Conservation (phyloP, 106 monocot genomes). For the Hemerocallis citrina region DNA sequence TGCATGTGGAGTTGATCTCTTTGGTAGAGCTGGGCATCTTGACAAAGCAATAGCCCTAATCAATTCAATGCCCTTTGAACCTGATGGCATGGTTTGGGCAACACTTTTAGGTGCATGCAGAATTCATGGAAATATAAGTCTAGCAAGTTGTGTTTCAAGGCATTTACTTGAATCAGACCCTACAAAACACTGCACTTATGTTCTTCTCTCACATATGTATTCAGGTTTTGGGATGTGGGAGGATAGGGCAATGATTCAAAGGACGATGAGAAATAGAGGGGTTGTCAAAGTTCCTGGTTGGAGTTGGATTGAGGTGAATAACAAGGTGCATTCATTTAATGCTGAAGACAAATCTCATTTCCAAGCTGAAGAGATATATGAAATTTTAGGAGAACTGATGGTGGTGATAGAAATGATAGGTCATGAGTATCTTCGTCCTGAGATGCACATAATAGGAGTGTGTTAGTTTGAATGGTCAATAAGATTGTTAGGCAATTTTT, state of each 20-base stretch:
- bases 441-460: too few relatives aligned
- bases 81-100: conserved; percentile 67
- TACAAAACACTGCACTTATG: conserved; percentile 47
- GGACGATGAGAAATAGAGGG: conserved; percentile 62
- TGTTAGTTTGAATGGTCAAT: too few relatives aligned
- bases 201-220: conserved; percentile 55
- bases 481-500: too few relatives aligned
- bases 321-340: conserved; percentile 68
- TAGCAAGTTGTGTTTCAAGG: conserved; percentile 38
- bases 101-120: conserved; percentile 72
- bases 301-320: conserved; percentile 89
- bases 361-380: conserved; percentile 41
- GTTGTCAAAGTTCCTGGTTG: conserved; percentile 78
- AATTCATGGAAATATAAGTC: conserved; percentile 50
- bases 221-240: conserved; percentile 50
- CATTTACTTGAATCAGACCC: conserved; percentile 36
- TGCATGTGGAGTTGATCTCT: conserved; percentile 84
- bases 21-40: conserved; percentile 58
- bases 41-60: conserved; percentile 44
- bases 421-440: background rate
- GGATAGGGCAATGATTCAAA: conserved; percentile 47
- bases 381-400: conserved; percentile 26
- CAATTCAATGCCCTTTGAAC: conserved; percentile 62
- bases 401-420: conserved; percentile 18
- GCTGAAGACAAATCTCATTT: conserved; percentile 73